These are phyloP conservation scores for Leishmania gerbilli DNA, from an alignment of 208 protist genomes.

Conservation along the genomic window DNA sequence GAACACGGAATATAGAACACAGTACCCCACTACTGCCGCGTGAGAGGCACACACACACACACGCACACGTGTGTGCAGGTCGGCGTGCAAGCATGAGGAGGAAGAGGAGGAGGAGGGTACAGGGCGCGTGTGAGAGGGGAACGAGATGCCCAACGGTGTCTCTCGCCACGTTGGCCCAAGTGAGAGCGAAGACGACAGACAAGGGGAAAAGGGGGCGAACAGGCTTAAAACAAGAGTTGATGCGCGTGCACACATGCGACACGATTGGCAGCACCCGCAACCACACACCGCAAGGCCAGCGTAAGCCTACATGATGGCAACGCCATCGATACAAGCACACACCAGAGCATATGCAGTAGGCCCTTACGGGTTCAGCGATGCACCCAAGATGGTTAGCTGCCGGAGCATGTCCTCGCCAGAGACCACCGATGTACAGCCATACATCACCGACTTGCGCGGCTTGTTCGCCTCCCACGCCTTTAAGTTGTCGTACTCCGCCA, in stretches of 20 bases:
- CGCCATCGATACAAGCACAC: background rate
- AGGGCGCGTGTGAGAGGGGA: background rate
- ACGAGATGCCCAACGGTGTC: background rate
- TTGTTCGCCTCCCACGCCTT: conserved; percentile 81
- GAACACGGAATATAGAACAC: background rate
- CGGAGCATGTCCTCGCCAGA: conserved; percentile 80
- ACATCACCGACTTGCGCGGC: conserved; percentile 78
- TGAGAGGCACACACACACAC: background rate
- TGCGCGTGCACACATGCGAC: background rate
- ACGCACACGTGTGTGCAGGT: background rate
- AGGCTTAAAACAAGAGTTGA: background rate
- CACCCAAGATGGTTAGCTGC: conserved; percentile 68
- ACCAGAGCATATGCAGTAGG: background rate
- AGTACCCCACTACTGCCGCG: background rate
- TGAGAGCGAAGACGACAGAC: background rate
- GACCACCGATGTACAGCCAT: conserved; percentile 83
- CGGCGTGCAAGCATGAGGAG: background rate
- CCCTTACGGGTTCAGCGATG: conserved; percentile 9
- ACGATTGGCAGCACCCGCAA: background rate
- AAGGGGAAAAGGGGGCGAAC: background rate
- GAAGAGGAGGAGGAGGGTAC: background rate
- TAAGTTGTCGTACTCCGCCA: conserved; percentile 90
- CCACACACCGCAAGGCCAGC: background rate
- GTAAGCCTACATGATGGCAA: background rate
- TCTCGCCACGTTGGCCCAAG: background rate